These are phyloP conservation scores for Plasmodium fragile DNA, from an alignment of 169 alveolate genomes.

Conservation along the genomic window DNA sequence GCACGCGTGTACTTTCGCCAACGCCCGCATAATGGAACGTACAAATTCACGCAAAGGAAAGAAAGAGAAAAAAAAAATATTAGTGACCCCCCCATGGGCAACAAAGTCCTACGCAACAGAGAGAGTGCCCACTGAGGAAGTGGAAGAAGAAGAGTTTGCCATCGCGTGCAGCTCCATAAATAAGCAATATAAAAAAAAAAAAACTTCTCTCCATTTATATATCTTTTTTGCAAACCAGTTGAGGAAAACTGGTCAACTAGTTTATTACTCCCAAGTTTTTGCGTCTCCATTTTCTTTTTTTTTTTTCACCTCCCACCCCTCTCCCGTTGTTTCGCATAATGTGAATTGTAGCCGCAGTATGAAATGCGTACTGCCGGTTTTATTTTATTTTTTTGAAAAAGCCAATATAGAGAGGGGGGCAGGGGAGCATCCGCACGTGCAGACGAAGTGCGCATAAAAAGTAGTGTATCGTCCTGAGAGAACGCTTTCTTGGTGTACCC, in stretches of 20 bases:
- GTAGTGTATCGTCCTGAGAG: neutral
- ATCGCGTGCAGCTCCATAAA: neutral
- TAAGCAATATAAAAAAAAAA: neutral
- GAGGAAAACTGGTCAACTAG: neutral
- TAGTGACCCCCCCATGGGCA: neutral
- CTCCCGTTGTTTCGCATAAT: neutral
- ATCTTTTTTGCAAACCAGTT: neutral
- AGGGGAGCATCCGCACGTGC: neutral
- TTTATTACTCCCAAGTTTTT: neutral
- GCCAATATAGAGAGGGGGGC: neutral
- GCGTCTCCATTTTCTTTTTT: neutral
- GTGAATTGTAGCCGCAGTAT: neutral
- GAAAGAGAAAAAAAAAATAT: too few species aligned
- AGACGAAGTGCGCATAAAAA: neutral
- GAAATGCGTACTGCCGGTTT: neutral
- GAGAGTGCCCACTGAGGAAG: neutral
- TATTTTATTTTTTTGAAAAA: neutral
- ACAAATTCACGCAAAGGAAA: neutral
- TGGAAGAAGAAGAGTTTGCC: neutral
- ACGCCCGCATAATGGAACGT: neutral
- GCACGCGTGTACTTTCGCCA: neutral
- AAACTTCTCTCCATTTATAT: neutral
- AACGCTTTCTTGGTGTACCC: neutral
- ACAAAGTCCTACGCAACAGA: neutral
- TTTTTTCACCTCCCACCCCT: neutral